Conservation (phyloP, 768 basidiomycete species). For the Scleroderma bovista region DNA sequence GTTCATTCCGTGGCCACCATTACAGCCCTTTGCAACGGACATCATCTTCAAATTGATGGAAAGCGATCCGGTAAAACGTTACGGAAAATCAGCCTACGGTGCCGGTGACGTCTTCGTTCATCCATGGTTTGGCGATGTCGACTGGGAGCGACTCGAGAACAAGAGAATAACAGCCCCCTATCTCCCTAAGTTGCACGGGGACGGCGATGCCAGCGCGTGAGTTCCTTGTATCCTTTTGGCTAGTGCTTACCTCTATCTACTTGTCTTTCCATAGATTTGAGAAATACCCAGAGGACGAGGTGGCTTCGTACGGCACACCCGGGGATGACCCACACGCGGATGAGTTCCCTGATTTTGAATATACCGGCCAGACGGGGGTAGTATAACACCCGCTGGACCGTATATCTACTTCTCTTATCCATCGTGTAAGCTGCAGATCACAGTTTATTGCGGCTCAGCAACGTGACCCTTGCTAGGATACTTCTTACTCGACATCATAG, state of each 20-base stretch:
- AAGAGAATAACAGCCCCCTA: constrained; percentile 97
- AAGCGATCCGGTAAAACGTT: constrained; percentile 78
- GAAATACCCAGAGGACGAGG: constrained; percentile 72
- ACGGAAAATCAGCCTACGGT: constrained; percentile 85
- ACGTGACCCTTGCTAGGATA: too few relatives aligned
- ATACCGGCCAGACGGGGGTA: constrained; percentile 32
- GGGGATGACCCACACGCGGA: constrained; percentile 57
- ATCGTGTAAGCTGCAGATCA: background rate
- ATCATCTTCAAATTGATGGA: constrained; percentile 90
- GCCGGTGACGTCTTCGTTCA: constrained; percentile 90
- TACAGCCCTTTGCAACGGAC: constrained; percentile 74
- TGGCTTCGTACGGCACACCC: constrained; percentile 53
- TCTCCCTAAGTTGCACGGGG: constrained; percentile 84
- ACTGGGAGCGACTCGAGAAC: constrained; percentile 75
- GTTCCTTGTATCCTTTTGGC: constrained; percentile 24
- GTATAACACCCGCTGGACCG: background rate
- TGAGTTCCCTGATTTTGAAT: constrained; percentile 77
- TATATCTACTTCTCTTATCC: background rate
- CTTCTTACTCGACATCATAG: too few relatives aligned
- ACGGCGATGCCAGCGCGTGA: constrained; percentile 93
- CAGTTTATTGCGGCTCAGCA: too few relatives aligned
- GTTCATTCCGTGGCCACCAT: constrained; percentile 73
- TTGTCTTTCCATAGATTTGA: constrained; percentile 50
- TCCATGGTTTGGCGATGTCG: constrained; percentile 91
- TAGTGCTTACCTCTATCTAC: constrained; percentile 9